Percentiles rank a stretch among this genome's conserved stretches.
phyloP scores from a whole-genome alignment of 2,329 filamentous ascomycete species.

The Trichoderma koningii region DNA sequence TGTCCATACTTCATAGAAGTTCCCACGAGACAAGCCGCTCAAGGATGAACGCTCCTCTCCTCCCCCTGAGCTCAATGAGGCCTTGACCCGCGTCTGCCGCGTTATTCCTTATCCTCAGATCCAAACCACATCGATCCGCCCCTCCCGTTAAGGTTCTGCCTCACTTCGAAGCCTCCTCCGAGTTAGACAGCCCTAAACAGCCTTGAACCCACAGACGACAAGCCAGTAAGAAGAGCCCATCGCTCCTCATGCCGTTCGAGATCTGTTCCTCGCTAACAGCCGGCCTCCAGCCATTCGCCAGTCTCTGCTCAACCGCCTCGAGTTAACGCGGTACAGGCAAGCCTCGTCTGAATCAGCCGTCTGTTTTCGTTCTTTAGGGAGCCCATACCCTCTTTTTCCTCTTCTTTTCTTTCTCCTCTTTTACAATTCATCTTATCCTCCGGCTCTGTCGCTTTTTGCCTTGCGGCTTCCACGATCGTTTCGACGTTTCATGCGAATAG shows the following conservation, averaged over 20 bases:
- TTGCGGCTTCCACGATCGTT: too few relatives aligned
- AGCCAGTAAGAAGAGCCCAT: background rate
- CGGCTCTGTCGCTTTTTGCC: background rate
- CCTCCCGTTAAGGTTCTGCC: slow-evolving; percentile 1
- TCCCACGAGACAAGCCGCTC: background rate
- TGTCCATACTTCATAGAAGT: background rate
- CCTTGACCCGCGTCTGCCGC: background rate
- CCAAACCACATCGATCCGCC: too few relatives aligned
- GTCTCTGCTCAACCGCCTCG: too few relatives aligned
- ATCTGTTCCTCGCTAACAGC: too few relatives aligned
- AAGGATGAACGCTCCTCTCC: background rate
- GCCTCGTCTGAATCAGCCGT: too few relatives aligned
- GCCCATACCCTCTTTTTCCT: too few relatives aligned
- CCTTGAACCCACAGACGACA: background rate
- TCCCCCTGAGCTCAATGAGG: background rate
- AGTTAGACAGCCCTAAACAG: background rate
- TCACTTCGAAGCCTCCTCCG: background rate
- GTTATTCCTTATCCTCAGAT: background rate
- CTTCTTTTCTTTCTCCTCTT: too few relatives aligned
- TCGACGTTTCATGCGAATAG: too few relatives aligned
- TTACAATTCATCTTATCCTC: too few relatives aligned
- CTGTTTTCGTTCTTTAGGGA: too few relatives aligned
- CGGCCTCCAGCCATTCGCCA: too few relatives aligned
- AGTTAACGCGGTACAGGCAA: too few relatives aligned
- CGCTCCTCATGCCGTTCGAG: background rate